Percentiles rank a stretch among this genome's conserved stretches.
phyloP scores from a whole-genome alignment of 1,284 basidiomycete genomes.

The Ceratobasidium sp. region DNA sequence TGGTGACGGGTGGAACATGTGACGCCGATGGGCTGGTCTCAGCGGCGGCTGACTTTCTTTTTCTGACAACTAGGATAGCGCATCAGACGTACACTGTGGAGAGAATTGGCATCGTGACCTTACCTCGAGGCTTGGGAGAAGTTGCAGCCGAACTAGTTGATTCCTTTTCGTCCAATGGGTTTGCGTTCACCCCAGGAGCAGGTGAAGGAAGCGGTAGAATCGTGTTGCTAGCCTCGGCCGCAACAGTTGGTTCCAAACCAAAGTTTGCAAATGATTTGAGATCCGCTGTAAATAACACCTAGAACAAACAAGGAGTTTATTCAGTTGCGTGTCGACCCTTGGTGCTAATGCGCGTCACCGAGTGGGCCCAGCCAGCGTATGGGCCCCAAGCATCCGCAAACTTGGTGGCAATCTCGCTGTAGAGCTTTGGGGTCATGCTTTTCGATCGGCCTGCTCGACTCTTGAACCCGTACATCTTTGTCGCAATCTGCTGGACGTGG shows the following conservation, averaged over 20 bases:
- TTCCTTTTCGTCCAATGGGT: slow-evolving; percentile 22
- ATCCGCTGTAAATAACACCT: slow-evolving; percentile 65
- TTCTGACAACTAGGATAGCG: slow-evolving; percentile 1
- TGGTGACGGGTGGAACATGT: neutral
- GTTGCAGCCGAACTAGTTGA: neutral
- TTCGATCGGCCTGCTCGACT: slow-evolving; percentile 59
- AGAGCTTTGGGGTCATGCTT: slow-evolving; percentile 79
- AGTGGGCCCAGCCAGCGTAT: slow-evolving; percentile 93
- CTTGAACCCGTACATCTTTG: slow-evolving; percentile 82
- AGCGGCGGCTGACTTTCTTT: slow-evolving; percentile 23
- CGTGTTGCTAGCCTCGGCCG: slow-evolving; percentile 10
- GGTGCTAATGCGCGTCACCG: slow-evolving; percentile 62
- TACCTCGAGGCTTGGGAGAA: slow-evolving; percentile 7
- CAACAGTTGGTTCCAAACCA: slow-evolving; percentile 55
- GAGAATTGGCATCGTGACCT: neutral
- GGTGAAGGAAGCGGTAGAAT: slow-evolving; percentile 29
- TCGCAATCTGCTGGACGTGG: slow-evolving; percentile 88
- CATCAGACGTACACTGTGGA: neutral
- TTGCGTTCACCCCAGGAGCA: neutral
- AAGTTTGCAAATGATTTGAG: slow-evolving; percentile 63
- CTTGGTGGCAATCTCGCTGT: slow-evolving; percentile 77
- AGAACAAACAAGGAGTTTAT: slow-evolving; percentile 47
- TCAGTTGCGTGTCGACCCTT: slow-evolving; percentile 47
- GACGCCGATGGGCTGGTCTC: neutral
- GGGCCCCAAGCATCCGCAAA: slow-evolving; percentile 79